Evolutionary conservation across 169 alveolate genomes (phyloP), one percentile per base, ranked within the genome.

Genomic region (Babesia sp.): DNA sequence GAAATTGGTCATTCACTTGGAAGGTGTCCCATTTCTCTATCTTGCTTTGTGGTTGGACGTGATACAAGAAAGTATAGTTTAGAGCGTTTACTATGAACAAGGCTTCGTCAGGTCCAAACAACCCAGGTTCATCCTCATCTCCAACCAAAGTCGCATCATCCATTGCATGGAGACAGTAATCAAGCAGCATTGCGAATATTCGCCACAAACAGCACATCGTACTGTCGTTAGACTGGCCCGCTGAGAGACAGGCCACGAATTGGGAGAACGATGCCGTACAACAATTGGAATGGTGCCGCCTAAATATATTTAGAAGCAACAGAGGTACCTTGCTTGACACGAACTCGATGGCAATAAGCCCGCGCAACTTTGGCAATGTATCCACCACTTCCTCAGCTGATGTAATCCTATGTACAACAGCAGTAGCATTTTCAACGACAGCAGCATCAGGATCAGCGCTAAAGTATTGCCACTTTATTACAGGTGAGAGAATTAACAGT

Each of bases 31-130:
- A 22, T 7, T 36, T 29, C 3, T 56, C 39, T 6, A 11, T 14
- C 22, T 20, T 22, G 26, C 44, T 28, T 31, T 14, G 37, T 33
- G 34, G 29, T 5, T 34, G 37, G 12, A 51, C 3, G 24, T 60
- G 55, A 59, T 79, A 45, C 82, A 80, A 70, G 24, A 28, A 79
- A 36, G 44, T 42, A 68, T 57, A 56, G 53, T 79, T 79, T 20
- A 79, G 73, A 9, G 54, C 71, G 11, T 51, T 46, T 26, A 71
- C 57, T 31, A 79, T 26, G 37, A 74, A 79, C 42, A 48, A 50
- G n/a, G 78, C 87, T 53, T 70, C 87, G 36, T 79, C 83, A 28
- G 31, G 56, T 54, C 33, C 37, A 61, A 79, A 51, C 69, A 79
- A 22, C 16, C 67, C 68, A 28, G 8, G n/a, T 1, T 42, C 18